Base-by-base conservation (phyloP, 495 filamentous ascomycete genomes). In the Aspergillus leporis region DNA sequence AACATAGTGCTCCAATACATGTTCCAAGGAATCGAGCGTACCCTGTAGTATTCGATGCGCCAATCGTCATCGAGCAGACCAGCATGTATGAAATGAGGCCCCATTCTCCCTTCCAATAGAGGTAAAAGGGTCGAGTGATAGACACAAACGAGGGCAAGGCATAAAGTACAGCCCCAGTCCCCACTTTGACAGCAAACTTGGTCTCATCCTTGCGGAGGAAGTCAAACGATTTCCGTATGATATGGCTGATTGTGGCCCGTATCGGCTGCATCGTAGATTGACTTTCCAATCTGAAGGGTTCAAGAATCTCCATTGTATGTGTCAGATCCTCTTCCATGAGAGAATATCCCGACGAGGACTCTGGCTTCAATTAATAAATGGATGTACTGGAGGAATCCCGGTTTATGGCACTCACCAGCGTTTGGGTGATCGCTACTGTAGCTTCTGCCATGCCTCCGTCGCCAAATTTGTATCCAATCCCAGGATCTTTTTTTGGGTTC, bases 21-120 rank as follows among this genome's bases (percentile, higher is more conserved):
- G 93, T 98, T 50, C 94, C 94, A 18, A 89, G 73, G 63, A 97
- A 94, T 61, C 94, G 86, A 55, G 91, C 81, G 73, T 81, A 85
- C 4, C 91, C 92, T 5, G 93, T 96, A 18, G 92, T 96, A 65
- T 98, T 98, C 14, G 91, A 90, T 21, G 93, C 90, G 7, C 94
- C 94, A 43, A 97, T 91, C 0, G 93, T 98, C 93, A 97, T 97
- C 5, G 90, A 89, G 69, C 93, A 97, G n/a, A 98, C 94, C 55
- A 98, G 83, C 94, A 98, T 98, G 75, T 96, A 98, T 0, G 93
- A 97, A 31, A 98, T 70, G 1, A 98, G 78, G 12, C 93, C 94
- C 94, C 94, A 98, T 81, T 98, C 94, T 1, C 93, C 94, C 63
- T 93, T 80, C 92, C 93, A 98, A 62, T 89, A 89, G 19, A 83